Evolutionary conservation across 495 filamentous ascomycete species (phyloP).

Genomic region (Filosporella fistucella): DNA sequence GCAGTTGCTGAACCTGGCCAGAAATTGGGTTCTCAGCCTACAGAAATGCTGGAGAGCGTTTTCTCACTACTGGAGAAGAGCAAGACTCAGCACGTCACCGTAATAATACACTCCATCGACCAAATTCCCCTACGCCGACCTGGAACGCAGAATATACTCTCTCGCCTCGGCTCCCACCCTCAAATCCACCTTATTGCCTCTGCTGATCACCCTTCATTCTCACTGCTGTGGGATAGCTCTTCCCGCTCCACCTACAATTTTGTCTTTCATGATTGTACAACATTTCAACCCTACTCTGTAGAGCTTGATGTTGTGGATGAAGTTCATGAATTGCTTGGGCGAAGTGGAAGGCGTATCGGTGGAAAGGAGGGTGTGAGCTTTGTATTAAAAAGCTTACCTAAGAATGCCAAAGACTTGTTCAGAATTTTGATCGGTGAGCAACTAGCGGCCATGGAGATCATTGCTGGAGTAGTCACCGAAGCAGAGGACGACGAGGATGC

Average conservation of each 20-base stretch:
- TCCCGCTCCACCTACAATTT: conserved; percentile 76
- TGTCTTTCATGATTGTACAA: conserved; percentile 90
- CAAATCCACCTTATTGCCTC: conserved; percentile 73
- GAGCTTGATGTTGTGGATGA: conserved; percentile 81
- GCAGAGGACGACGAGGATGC: conserved; percentile 42
- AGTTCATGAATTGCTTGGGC: conserved; percentile 79
- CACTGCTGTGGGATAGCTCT: conserved; percentile 84
- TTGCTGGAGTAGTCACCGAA: conserved; percentile 33
- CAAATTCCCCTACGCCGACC: conserved; percentile 67
- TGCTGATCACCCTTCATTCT: conserved; percentile 80
- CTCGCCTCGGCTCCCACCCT: conserved; percentile 70
- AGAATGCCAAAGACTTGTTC: conserved; percentile 86
- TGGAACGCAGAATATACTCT: conserved; percentile 65
- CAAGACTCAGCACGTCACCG: conserved; percentile 46
- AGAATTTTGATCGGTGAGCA: conserved; percentile 79
- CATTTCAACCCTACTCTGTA: conserved; percentile 65
- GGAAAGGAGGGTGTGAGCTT: conserved; percentile 91
- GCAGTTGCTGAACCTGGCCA: conserved; percentile 55
- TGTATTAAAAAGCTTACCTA: conserved; percentile 82
- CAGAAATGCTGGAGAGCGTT: conserved; percentile 62
- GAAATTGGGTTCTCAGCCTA: conserved; percentile 37
- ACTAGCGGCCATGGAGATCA: conserved; percentile 62
- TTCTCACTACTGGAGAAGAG: conserved; percentile 50
- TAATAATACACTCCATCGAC: conserved; percentile 86
- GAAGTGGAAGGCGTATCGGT: conserved; percentile 74